Conservation (phyloP, 2,329 filamentous ascomycete genomes). For the Paecilomyces fulvus region DNA sequence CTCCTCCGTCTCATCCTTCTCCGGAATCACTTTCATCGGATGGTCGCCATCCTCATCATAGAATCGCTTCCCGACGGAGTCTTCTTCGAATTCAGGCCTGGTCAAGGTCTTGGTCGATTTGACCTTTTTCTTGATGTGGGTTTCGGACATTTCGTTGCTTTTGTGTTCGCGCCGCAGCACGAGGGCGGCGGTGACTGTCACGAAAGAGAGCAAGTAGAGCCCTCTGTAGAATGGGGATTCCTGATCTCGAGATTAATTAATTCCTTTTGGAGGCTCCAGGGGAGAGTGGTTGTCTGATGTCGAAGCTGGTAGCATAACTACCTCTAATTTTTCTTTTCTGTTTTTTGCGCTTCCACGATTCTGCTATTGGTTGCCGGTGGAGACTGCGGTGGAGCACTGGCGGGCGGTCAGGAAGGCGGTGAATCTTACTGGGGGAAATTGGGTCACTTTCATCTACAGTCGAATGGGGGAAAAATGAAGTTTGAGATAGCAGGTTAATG, state of each 20-base stretch:
- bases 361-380: not conserved
- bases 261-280: not conserved
- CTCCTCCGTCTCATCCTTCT: conserved; percentile 75
- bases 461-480: no score
- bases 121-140: not conserved
- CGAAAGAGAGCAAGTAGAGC: not conserved
- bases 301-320: not conserved
- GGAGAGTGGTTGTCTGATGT: not conserved
- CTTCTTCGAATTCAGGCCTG: not conserved
- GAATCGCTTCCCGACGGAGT: not conserved
- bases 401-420: not conserved
- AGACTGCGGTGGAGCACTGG: not conserved
- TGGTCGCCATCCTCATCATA: not conserved
- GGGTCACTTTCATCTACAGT: not conserved
- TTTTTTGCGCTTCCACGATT: not conserved
- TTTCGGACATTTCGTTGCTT: not conserved
- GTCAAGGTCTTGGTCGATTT: not conserved
- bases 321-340: not conserved
- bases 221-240: not conserved
- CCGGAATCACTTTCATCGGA: conserved; percentile 30
- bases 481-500: not conserved
- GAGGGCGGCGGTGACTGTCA: not conserved
- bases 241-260: not conserved
- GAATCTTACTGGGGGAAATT: not conserved
- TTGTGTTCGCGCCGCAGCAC: not conserved